phyloP scores from a whole-genome alignment of 192 early-diverging fungal genomes.

The Backusella parvicylindrica region DNA sequence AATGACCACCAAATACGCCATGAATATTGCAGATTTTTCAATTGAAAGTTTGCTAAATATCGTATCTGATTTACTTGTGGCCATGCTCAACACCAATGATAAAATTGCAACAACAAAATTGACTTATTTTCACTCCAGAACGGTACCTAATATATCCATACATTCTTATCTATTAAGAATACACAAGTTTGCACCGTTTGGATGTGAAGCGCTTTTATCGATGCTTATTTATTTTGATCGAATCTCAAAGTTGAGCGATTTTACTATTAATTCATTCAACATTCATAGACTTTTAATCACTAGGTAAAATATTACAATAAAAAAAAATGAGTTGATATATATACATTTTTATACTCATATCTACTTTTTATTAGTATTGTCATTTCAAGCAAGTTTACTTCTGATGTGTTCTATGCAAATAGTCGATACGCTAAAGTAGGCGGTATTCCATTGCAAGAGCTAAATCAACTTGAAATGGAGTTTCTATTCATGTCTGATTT shows the following conservation, averaged over 20 bases:
- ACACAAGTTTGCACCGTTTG: constrained; percentile 63
- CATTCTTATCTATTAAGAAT: constrained; percentile 66
- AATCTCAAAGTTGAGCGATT: constrained; percentile 45
- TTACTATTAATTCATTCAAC: constrained; percentile 62
- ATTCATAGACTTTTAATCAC: constrained; percentile 70
- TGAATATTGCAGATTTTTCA: constrained; percentile 43
- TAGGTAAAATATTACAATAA: constrained; percentile 16
- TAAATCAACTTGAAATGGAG: constrained; percentile 77
- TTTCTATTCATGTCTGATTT: constrained; percentile 68
- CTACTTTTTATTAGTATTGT: constrained; percentile 42
- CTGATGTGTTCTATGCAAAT: constrained; percentile 70
- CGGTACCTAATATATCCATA: constrained; percentile 63
- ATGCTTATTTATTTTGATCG: constrained; percentile 72
- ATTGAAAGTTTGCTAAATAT: constrained; percentile 42
- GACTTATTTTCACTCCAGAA: constrained; percentile 69
- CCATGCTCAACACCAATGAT: constrained; percentile 47
- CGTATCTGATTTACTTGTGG: constrained; percentile 48
- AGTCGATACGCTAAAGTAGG: constrained; percentile 74
- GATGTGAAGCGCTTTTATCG: constrained; percentile 61
- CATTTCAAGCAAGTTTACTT: constrained; percentile 67
- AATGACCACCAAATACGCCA: neutral
- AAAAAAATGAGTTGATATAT: neutral
- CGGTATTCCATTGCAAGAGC: constrained; percentile 62
- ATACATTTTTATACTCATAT: neutral
- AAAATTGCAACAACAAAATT: constrained; percentile 29